phyloP scores from a whole-genome alignment of 441 rosid genomes.

The Adansonia gregorii region DNA sequence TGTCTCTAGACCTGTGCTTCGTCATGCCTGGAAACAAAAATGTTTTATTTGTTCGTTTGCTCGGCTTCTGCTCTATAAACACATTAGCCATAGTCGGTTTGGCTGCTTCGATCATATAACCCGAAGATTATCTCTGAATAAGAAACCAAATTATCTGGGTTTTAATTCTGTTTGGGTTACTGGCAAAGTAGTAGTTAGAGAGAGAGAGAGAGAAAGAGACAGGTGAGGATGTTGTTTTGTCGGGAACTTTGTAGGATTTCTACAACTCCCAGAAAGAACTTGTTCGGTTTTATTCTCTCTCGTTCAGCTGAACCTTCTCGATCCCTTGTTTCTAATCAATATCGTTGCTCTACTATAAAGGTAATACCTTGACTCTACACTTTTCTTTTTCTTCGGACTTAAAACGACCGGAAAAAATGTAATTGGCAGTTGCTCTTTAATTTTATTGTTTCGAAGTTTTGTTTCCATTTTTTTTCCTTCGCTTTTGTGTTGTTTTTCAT shows the following conservation, averaged over 20 bases:
- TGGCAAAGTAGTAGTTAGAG: background rate
- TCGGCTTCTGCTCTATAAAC: background rate
- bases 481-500: background rate
- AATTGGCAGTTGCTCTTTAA: background rate
- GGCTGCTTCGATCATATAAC: slow-evolving; percentile 17
- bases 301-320: slow-evolving; percentile 13
- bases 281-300: slow-evolving; percentile 15
- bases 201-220: background rate
- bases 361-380: slow-evolving; percentile 15
- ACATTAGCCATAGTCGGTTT: background rate
- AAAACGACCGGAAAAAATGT: background rate
- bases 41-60: background rate
- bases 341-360: slow-evolving; percentile 16
- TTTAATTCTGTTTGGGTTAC: background rate
- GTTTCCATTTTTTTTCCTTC: background rate
- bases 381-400: background rate
- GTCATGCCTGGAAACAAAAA: background rate
- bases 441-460: background rate
- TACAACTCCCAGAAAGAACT: slow-evolving; percentile 24
- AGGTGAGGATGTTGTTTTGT: slow-evolving; percentile 10
- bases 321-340: slow-evolving; percentile 1
- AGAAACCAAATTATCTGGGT: slow-evolving; percentile 2
- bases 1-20: too few relatives aligned
- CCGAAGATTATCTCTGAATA: background rate
- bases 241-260: slow-evolving; percentile 31